Percentiles rank a stretch among this genome's conserved stretches.
Conservation (phyloP, 257 asterid species). For the Eucommia ulmoides region DNA sequence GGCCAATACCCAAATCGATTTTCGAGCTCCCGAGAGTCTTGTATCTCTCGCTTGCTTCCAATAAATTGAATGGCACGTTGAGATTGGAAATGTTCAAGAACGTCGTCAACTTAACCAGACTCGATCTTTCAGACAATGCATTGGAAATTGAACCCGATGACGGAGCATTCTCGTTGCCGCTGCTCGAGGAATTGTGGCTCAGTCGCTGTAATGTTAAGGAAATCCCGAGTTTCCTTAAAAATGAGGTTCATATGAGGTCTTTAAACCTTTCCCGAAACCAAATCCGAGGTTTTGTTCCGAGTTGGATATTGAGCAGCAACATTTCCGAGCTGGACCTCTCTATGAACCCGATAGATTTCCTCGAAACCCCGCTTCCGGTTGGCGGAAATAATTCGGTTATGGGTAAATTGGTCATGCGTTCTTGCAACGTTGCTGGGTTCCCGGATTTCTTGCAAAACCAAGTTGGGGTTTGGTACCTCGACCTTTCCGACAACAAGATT, state of each 20-base stretch:
- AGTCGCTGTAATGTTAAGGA: not conserved
- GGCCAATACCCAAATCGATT: slow-evolving; percentile 24
- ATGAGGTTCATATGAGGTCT: not conserved
- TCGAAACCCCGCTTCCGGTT: not conserved
- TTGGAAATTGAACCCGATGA: slow-evolving; percentile 21
- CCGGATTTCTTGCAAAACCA: slow-evolving; percentile 22
- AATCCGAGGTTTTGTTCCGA: not conserved
- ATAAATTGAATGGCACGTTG: slow-evolving; percentile 21
- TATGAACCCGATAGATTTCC: not conserved
- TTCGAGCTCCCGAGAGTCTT: slow-evolving; percentile 12
- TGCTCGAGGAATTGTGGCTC: not conserved
- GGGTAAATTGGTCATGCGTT: slow-evolving; percentile 5
- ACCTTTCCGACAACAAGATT: slow-evolving; percentile 37
- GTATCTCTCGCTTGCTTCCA: slow-evolving; percentile 23
- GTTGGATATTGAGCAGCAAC: slow-evolving; percentile 1
- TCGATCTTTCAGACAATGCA: slow-evolving; percentile 46
- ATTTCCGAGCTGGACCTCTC: not conserved
- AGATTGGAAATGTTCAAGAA: slow-evolving; percentile 13
- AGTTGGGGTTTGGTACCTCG: slow-evolving; percentile 15
- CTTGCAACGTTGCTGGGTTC: slow-evolving; percentile 29
- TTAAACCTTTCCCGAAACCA: not conserved
- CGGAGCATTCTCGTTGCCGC: not conserved
- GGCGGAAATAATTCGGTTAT: not conserved
- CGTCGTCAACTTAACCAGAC: slow-evolving; percentile 22
- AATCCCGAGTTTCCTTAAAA: not conserved